Percentiles rank a stretch among this genome's conserved stretches.
These are phyloP conservation scores for Hydnomerulius pinastri DNA, from an alignment of 768 basidiomycete species.

Conservation along the genomic window DNA sequence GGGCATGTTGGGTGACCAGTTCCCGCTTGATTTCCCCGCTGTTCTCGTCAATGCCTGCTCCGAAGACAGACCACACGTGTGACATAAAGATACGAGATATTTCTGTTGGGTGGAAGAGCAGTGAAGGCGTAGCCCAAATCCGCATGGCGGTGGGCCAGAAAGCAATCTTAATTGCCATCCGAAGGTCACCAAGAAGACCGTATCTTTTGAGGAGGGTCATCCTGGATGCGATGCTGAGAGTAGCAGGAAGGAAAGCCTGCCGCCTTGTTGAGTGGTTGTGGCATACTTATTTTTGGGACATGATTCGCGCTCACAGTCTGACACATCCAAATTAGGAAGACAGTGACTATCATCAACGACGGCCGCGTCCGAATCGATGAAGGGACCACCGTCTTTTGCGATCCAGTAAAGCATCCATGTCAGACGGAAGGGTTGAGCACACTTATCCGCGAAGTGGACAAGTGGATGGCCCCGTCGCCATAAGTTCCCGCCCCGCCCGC, in stretches of 20 bases:
- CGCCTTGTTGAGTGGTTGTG: neutral
- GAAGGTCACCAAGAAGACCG: slow-evolving; percentile 44
- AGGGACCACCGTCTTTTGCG: no score
- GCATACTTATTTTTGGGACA: neutral
- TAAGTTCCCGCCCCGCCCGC: no score
- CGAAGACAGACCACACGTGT: slow-evolving; percentile 56
- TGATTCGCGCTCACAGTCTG: neutral
- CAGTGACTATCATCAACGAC: no score
- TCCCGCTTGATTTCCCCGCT: slow-evolving; percentile 41
- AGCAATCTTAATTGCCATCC: slow-evolving; percentile 37
- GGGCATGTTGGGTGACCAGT: slow-evolving; percentile 56
- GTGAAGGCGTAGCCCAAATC: slow-evolving; percentile 40
- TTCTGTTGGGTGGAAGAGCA: slow-evolving; percentile 46
- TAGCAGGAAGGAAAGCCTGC: neutral
- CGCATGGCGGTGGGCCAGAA: slow-evolving; percentile 48
- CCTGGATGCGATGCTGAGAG: neutral
- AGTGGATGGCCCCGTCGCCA: no score
- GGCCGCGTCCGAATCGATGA: no score
- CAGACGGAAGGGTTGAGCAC: no score
- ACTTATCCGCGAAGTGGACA: no score
- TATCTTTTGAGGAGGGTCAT: slow-evolving; percentile 28
- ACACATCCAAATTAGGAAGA: neutral
- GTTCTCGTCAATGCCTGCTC: slow-evolving; percentile 46
- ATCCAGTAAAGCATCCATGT: no score
- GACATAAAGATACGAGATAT: slow-evolving; percentile 60